Conservation (phyloP, 495 filamentous ascomycete species). For the Venustampulla echinocandica region DNA sequence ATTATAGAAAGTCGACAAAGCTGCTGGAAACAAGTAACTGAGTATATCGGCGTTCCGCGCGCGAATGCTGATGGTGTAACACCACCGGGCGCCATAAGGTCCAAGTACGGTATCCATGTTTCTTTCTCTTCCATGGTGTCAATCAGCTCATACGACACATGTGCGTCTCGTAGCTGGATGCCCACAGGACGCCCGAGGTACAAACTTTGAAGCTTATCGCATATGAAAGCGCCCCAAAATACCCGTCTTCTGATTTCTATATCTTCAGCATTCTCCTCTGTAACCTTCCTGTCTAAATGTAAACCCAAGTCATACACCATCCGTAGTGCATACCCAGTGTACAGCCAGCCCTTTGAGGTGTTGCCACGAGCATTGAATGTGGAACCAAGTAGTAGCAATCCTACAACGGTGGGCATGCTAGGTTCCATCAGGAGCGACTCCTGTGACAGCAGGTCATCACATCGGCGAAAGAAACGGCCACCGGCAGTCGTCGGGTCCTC, state of each 20-base stretch:
- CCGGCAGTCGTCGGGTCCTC: slow-evolving; percentile 20
- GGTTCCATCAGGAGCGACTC: neutral
- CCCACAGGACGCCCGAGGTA: slow-evolving; percentile 26
- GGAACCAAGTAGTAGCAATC: neutral
- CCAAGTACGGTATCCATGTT: slow-evolving; percentile 24
- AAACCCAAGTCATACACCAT: slow-evolving; percentile 3
- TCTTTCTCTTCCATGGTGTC: slow-evolving; percentile 30
- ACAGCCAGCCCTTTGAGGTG: neutral
- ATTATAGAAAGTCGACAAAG: neutral
- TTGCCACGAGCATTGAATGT: neutral
- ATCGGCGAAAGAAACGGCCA: slow-evolving; percentile 1
- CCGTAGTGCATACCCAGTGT: neutral
- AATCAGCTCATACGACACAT: slow-evolving; percentile 21
- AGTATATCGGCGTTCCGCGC: slow-evolving; percentile 4
- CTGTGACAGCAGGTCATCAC: neutral
- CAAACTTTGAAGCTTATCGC: slow-evolving; percentile 30
- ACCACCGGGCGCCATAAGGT: no score
- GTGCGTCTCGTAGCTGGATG: slow-evolving; percentile 19
- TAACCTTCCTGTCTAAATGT: neutral
- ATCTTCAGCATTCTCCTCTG: slow-evolving; percentile 4
- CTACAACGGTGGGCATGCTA: neutral
- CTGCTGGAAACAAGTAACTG: slow-evolving; percentile 1
- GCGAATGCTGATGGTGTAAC: no score
- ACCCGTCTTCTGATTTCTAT: slow-evolving; percentile 14
- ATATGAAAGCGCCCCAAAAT: slow-evolving; percentile 34